A percentile compares a stretch with the other conserved stretches of the same genome.
These are phyloP conservation scores for Boletus coccyginus DNA, from an alignment of 768 basidiomycete genomes.

Conservation along the genomic window DNA sequence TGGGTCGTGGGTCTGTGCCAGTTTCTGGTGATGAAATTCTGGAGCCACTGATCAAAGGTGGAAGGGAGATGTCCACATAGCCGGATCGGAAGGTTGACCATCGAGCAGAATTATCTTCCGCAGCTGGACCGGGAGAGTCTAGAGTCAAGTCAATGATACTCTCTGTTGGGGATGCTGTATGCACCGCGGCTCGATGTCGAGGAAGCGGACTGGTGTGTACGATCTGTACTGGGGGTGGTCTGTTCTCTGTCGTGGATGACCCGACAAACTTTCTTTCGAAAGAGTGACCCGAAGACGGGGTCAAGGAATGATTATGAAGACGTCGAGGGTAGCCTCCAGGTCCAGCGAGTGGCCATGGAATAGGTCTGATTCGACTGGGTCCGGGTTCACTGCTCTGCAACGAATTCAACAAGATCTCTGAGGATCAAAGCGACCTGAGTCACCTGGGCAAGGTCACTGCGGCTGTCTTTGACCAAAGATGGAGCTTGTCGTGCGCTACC, in stretches of 20 bases:
- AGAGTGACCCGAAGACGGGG: background rate
- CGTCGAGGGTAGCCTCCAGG: background rate
- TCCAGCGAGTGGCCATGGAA: background rate
- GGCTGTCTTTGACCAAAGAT: background rate
- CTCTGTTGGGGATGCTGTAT: background rate
- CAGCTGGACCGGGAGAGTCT: background rate
- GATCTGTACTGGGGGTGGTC: background rate
- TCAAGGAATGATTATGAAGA: background rate
- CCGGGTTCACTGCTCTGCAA: conserved; percentile 11
- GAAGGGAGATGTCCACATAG: conserved; percentile 11
- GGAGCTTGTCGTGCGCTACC: background rate
- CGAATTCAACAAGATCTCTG: conserved; percentile 1
- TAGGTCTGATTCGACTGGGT: conserved; percentile 2
- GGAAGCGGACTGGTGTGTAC: background rate
- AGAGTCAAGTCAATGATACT: conserved; percentile 9
- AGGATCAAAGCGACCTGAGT: background rate
- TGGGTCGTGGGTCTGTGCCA: background rate
- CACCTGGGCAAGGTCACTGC: conserved; percentile 9
- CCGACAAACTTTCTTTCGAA: background rate
- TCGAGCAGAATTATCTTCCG: conserved; percentile 3
- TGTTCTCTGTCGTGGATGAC: background rate
- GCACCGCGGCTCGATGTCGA: background rate
- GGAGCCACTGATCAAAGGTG: background rate
- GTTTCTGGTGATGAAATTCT: background rate
- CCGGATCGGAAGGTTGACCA: conserved; percentile 30